A percentile compares a stretch with the other conserved stretches of the same genome.
phyloP scores from a whole-genome alignment of 441 rosid species.

The Arabidopsis lyrata region DNA sequence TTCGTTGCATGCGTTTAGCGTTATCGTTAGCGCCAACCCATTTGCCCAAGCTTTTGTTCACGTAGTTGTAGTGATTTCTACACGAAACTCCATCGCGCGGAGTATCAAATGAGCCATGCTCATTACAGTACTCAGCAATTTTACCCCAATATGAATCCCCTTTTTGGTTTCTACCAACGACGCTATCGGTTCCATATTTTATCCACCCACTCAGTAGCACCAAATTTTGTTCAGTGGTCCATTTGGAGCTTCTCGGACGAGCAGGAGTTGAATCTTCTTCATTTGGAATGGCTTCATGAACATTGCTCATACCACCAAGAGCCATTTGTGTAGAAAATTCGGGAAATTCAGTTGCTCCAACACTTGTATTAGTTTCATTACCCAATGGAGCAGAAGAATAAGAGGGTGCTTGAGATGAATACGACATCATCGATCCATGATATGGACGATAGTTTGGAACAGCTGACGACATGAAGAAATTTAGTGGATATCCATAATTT shows the following conservation, averaged over 20 bases:
- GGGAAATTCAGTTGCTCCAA: background rate
- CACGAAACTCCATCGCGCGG: background rate
- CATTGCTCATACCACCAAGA: background rate
- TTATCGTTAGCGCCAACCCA: background rate
- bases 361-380: background rate
- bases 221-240: background rate
- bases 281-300: background rate
- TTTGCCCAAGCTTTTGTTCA: background rate
- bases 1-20: background rate
- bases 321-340: background rate
- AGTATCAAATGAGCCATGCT: background rate
- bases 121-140: background rate
- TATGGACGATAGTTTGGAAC: background rate
- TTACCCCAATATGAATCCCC: background rate
- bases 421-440: background rate
- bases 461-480: background rate
- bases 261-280: background rate
- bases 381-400: background rate
- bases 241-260: background rate
- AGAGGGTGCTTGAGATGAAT: too few relatives aligned
- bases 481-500: background rate
- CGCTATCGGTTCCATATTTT: background rate
- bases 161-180: constrained; percentile 7
- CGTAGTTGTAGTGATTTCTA: background rate
- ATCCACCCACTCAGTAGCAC: background rate